These are phyloP conservation scores for Saccharomycopsis javanensis DNA, from an alignment of 805 yeast genomes.

Conservation along the genomic window DNA sequence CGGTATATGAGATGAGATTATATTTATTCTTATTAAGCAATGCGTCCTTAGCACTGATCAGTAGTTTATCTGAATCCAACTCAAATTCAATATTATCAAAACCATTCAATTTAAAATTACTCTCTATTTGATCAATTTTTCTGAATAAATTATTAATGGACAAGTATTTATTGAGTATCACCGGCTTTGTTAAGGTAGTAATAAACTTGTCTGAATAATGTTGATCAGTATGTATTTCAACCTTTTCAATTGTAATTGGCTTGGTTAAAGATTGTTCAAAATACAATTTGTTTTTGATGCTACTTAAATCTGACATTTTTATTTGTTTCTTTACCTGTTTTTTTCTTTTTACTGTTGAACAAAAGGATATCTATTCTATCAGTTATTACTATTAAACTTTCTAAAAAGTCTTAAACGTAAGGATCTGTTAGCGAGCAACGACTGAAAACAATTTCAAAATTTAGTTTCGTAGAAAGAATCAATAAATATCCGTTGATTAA, in stretches of 20 bases:
- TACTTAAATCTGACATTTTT: neutral
- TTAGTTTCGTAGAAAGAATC: too few relatives aligned
- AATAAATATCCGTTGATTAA: too few relatives aligned
- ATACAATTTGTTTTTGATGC: neutral
- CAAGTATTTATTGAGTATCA: neutral
- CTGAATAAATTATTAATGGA: neutral
- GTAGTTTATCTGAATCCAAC: neutral
- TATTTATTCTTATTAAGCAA: neutral
- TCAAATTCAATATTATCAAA: neutral
- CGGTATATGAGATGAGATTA: constrained; percentile 5
- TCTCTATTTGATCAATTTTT: constrained; percentile 1
- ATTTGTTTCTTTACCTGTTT: neutral
- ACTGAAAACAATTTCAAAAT: too few relatives aligned
- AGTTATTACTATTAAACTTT: too few relatives aligned
- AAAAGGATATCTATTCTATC: too few relatives aligned
- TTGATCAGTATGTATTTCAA: neutral
- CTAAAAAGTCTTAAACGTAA: too few relatives aligned
- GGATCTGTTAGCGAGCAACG: too few relatives aligned
- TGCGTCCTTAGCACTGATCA: neutral
- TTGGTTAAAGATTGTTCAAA: neutral
- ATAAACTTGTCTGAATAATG: neutral
- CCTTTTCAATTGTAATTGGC: neutral
- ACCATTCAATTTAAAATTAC: neutral
- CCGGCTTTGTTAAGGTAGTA: neutral
- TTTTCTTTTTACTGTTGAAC: neutral